phyloP scores from a whole-genome alignment of 2,329 filamentous ascomycete genomes.

The Leptosphaerulina australis region DNA sequence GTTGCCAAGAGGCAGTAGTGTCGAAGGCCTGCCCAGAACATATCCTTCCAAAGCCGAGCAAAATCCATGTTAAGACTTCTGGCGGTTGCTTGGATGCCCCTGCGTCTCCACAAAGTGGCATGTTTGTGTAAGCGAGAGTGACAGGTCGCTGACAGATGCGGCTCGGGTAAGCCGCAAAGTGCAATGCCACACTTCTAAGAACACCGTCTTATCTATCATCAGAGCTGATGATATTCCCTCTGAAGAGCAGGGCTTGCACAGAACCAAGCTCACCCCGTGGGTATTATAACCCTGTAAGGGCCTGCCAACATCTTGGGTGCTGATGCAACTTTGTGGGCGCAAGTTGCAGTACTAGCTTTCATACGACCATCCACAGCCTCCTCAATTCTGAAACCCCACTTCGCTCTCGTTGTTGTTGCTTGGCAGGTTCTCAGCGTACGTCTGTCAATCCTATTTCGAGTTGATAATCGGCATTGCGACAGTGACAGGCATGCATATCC shows the following conservation, averaged over 20 bases:
- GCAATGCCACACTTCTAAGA: neutral
- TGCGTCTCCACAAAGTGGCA: constrained; percentile 5
- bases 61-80: constrained; percentile 15
- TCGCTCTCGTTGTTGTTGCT: constrained; percentile 13
- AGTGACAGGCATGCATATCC: constrained; percentile 18
- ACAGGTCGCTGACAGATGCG: neutral
- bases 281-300: neutral
- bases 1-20: constrained; percentile 21
- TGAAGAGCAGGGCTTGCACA: neutral
- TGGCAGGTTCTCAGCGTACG: constrained; percentile 9
- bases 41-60: constrained; percentile 1
- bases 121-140: constrained; percentile 4
- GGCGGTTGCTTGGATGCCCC: constrained; percentile 21
- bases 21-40: constrained; percentile 8
- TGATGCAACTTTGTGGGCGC: constrained; percentile 8
- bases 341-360: neutral
- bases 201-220: neutral
- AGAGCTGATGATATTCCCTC: constrained; percentile 2
- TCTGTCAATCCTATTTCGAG: constrained; percentile 5
- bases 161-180: constrained; percentile 8
- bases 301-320: constrained; percentile 4
- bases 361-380: constrained; percentile 2
- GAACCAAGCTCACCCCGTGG: neutral
- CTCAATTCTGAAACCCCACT: constrained; percentile 11
- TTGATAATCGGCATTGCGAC: constrained; percentile 8